Evolutionary conservation across 495 filamentous ascomycete species (phyloP).

Genomic region (Geoglossum glabrum): DNA sequence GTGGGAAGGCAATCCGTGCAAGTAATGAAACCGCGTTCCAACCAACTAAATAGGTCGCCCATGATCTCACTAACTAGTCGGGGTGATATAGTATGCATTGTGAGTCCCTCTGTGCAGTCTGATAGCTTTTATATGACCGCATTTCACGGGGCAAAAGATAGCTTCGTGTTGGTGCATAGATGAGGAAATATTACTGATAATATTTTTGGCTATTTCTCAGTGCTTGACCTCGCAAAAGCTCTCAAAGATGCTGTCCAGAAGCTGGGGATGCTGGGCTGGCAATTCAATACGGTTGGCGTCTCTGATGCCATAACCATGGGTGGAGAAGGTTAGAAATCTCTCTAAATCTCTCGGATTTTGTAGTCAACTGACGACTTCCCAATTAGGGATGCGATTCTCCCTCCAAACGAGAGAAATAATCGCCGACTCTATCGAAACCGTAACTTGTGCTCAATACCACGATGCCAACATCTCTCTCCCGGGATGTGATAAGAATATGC

Average conservation of each 20-base stretch:
- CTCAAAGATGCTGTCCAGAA: constrained; percentile 69
- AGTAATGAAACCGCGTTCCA: constrained; percentile 20
- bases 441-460: constrained; percentile 56
- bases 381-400: constrained; percentile 79
- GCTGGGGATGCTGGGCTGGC: constrained; percentile 78
- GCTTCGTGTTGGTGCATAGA: neutral
- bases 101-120: constrained; percentile 11
- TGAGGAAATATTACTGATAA: neutral
- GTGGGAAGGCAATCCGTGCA: constrained; percentile 91
- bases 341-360: constrained; percentile 4
- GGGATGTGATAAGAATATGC: constrained; percentile 99
- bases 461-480: constrained; percentile 91
- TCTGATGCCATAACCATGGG: constrained; percentile 95
- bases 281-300: constrained; percentile 87
- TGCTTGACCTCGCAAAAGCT: constrained; percentile 75
- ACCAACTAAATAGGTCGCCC: neutral
- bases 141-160: neutral
- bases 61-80: neutral
- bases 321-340: constrained; percentile 45
- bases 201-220: constrained; percentile 17
- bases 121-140: constrained; percentile 8
- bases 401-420: constrained; percentile 92
- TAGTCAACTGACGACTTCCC: constrained; percentile 8
- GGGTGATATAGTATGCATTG: constrained; percentile 24
- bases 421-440: constrained; percentile 83